Base-by-base conservation (phyloP, 257 asterid species). In the Nicotiana benthamiana region DNA sequence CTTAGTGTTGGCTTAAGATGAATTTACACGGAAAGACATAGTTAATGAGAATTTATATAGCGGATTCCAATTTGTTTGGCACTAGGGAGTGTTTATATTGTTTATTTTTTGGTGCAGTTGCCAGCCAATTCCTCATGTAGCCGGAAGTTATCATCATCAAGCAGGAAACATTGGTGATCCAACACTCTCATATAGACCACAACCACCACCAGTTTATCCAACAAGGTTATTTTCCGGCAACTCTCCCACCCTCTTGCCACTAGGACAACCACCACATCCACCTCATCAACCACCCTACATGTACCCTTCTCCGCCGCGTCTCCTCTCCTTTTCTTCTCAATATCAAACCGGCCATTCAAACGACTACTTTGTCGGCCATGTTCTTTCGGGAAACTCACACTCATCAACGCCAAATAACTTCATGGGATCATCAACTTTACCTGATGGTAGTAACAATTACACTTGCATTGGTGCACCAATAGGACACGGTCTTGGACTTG, bases 391-490 rank as follows among this genome's bases (percentile, higher is more conserved):
- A 40, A 81, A 46, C 77, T 28, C 81, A 51, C 82, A 79, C 57
- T 48, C 82, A 32, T 7, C 74, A 43, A 81, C 53, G 67, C 43
- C 89, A 1, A 81, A 78, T 80, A 84, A 84, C 36, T 77, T 80
- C 52, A 22, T 72, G 60, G 78, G 78, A 20, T 43, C 76, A 70
- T 43, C 78, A 10, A 20, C 82, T 28, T 15, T 77, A 2, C 28
- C 75, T 5, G 89, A 87, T 22, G 81, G 65, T 4, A 13, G 4
- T 12, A 80, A 9, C 10, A 91, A 83, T 64, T 91, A 94, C 88
- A 90, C 98, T 32, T 92, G 97, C 90, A 82, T 94, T 18, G 98
- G 98, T 5, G 97, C 94, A 2, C 97, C 98, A 65, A 90, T 92
- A 72, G 91, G 90, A 30, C 90, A 79, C 13, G 92, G 90, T 28